phyloP scores from a whole-genome alignment of 2,329 filamentous ascomycete species.

The Diaporthe australafricana region DNA sequence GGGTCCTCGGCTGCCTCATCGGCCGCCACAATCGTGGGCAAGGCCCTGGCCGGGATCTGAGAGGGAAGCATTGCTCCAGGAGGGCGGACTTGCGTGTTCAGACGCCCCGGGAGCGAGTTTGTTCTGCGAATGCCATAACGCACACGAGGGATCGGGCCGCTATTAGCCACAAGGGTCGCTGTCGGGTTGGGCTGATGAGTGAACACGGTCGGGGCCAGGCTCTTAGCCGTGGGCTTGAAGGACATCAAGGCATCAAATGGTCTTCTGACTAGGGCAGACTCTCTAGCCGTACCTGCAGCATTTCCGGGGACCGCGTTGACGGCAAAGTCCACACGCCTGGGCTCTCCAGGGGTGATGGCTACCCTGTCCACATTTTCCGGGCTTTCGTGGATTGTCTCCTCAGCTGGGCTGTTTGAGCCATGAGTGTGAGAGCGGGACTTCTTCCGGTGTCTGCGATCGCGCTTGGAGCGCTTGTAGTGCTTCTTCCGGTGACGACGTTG shows the following conservation, averaged over 20 bases:
- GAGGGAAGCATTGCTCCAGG: constrained; percentile 63
- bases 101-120: constrained; percentile 78
- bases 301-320: constrained; percentile 41
- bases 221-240: constrained; percentile 72
- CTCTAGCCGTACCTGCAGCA: constrained; percentile 13
- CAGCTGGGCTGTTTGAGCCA: constrained; percentile 43
- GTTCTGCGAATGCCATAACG: constrained; percentile 77
- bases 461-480: constrained; percentile 52
- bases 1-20: constrained; percentile 44
- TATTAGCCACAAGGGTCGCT: constrained; percentile 44
- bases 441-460: constrained; percentile 57
- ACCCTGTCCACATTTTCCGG: constrained; percentile 40
- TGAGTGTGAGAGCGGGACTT: constrained; percentile 53
- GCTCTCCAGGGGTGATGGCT: constrained; percentile 50
- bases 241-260: constrained; percentile 70
- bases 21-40: constrained; percentile 44
- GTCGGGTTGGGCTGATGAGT: constrained; percentile 54
- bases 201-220: constrained; percentile 79
- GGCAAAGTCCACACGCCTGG: constrained; percentile 71
- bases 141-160: constrained; percentile 66
- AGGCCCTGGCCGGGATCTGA: constrained; percentile 54
- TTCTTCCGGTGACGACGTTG: constrained; percentile 48
- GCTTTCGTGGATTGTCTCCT: constrained; percentile 49
- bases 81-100: constrained; percentile 62
- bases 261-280: constrained; percentile 46